These are phyloP conservation scores for Microdochium trichocladiopsis DNA, from an alignment of 2,329 filamentous ascomycete species.

Conservation along the genomic window DNA sequence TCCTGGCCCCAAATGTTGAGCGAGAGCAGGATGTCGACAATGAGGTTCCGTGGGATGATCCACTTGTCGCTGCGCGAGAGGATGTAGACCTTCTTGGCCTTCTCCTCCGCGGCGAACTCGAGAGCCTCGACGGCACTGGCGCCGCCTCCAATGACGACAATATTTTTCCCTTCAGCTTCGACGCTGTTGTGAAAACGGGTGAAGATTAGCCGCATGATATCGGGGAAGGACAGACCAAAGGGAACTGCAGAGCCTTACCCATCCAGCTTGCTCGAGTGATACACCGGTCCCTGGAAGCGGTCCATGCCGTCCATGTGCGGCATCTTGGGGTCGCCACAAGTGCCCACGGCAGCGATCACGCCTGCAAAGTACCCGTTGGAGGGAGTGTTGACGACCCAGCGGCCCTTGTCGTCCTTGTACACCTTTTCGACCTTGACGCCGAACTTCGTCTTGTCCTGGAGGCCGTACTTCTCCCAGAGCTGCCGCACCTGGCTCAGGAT, in stretches of 20 bases:
- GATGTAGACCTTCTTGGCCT: conserved; percentile 63
- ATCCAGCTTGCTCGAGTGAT: conserved; percentile 70
- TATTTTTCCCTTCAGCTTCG: conserved; percentile 64
- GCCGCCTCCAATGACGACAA: conserved; percentile 71
- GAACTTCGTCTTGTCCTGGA: conserved; percentile 67
- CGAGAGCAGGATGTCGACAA: conserved; percentile 67
- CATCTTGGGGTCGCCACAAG: conserved; percentile 72
- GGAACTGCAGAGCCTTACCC: conserved; percentile 40
- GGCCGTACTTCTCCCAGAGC: conserved; percentile 68
- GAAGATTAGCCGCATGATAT: accelerated
- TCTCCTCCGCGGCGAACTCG: conserved; percentile 65
- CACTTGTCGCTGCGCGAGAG: conserved; percentile 76
- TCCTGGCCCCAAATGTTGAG: conserved; percentile 76
- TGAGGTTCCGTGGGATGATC: conserved; percentile 75
- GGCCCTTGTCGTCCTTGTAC: conserved; percentile 58
- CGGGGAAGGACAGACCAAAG: not conserved
- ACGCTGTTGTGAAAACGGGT: conserved; percentile 35
- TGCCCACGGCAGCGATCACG: conserved; percentile 70
- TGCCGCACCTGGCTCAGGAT: conserved; percentile 66
- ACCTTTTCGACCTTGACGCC: conserved; percentile 62
- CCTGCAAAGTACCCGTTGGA: conserved; percentile 70
- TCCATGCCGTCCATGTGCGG: conserved; percentile 64
- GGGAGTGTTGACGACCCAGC: conserved; percentile 72
- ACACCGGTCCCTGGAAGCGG: conserved; percentile 63
- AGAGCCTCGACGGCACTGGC: conserved; percentile 77